Conservation (phyloP, 1,284 basidiomycete species). For the Thecaphora thlaspeos region DNA sequence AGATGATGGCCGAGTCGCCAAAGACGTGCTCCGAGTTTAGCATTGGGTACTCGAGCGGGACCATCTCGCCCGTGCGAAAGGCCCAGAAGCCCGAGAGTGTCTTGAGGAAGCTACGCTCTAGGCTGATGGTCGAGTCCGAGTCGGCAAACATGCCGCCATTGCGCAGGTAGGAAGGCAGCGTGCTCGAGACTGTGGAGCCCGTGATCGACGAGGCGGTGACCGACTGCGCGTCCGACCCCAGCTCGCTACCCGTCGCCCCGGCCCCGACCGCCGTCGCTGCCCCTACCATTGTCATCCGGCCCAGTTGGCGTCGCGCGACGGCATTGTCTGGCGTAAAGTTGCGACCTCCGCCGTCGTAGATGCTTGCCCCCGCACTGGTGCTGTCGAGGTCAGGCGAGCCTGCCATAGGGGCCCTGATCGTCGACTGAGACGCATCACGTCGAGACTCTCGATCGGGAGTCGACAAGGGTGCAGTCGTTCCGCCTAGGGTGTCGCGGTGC, state of each 20-base stretch:
- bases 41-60: constrained; percentile 64
- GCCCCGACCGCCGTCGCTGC: constrained; percentile 8
- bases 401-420: too few relatives aligned
- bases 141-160: constrained; percentile 27
- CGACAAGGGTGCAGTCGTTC: too few relatives aligned
- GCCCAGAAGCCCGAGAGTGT: constrained; percentile 72
- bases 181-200: constrained; percentile 21
- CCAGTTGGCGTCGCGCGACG: neutral
- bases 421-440: too few relatives aligned
- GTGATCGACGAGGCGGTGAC: constrained; percentile 27
- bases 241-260: constrained; percentile 21
- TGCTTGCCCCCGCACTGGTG: too few relatives aligned
- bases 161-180: constrained; percentile 31
- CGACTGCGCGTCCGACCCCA: constrained; percentile 37
- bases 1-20: constrained; percentile 81
- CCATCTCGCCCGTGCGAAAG: constrained; percentile 63
- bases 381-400: too few relatives aligned
- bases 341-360: too few relatives aligned
- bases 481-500: too few relatives aligned
- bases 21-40: constrained; percentile 66
- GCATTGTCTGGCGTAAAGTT: neutral
- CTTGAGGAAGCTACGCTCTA: constrained; percentile 65
- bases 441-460: too few relatives aligned
- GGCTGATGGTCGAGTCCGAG: constrained; percentile 34
- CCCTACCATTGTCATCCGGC: neutral